Conservation (phyloP, 768 basidiomycete species). For the Lactarius trivialis region DNA sequence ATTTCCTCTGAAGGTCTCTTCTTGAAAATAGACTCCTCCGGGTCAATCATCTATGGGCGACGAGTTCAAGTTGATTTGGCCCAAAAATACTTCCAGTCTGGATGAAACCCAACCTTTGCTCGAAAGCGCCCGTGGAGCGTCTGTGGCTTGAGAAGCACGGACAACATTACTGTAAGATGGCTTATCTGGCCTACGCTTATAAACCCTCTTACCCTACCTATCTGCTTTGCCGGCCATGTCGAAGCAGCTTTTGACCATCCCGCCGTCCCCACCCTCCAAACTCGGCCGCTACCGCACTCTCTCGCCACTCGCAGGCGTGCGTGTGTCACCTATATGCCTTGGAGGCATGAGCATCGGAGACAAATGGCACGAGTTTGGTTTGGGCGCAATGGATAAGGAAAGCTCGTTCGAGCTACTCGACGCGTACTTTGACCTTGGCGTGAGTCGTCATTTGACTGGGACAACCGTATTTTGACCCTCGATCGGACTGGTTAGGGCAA, state of each 20-base stretch:
- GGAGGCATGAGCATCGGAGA: slow-evolving; percentile 37
- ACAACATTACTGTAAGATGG: background rate
- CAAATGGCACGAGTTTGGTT: slow-evolving; percentile 30
- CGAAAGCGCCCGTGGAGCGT: background rate
- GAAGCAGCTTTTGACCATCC: background rate
- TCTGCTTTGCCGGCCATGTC: background rate
- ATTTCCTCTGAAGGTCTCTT: no score
- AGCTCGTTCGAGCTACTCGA: slow-evolving; percentile 36
- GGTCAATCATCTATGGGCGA: no score
- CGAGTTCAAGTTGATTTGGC: no score
- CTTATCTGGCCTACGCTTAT: background rate
- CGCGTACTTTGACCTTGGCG: slow-evolving; percentile 31
- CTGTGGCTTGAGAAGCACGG: background rate
- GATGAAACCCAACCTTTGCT: background rate
- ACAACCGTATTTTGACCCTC: background rate
- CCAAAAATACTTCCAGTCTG: no score
- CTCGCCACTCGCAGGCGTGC: slow-evolving; percentile 31
- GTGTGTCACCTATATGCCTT: slow-evolving; percentile 35
- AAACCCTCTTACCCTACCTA: background rate
- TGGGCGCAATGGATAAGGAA: slow-evolving; percentile 34
- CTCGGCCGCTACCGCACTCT: slow-evolving; percentile 31
- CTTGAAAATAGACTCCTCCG: no score
- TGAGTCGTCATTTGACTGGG: background rate
- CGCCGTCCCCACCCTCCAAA: slow-evolving; percentile 25
- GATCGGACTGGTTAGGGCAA: slow-evolving; percentile 22